Evolutionary conservation across 352 stramenopile species (phyloP), one percentile per base, ranked within the genome.

Genomic region (Phytophthora ohioensis): DNA sequence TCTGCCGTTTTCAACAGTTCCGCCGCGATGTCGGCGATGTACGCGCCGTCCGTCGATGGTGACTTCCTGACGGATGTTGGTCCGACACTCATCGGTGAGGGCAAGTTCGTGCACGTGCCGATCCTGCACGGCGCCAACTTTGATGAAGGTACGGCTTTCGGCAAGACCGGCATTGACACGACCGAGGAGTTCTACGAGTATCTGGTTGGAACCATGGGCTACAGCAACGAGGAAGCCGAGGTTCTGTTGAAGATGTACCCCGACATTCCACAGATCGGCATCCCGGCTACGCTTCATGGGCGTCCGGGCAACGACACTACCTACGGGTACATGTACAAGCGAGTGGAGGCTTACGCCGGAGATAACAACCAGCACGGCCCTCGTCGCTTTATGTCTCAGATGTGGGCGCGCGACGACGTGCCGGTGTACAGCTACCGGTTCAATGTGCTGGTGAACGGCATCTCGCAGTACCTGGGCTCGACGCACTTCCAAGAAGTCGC

Each of bases 391-490:
- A 70, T 74, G 67, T 74, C 72, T 0, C 57, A 76, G 47, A 63
- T 71, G 35, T 79, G 72, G 72, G 45, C 67, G 42, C 60, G 58
- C 13, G 58, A 74, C 30, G 34, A 42, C 39, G 53, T 76, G 0
- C 57, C 67, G 30, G 64, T 67, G 38, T 78, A 72, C 66, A 78
- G 55, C 71, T 78, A 78, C 51, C 38, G 51, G 31, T 78, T 78
- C 53, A 68, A 75, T 41, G 71, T 78, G 39, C 36, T 71, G 27
- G 41, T 57, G 8, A 53, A 49, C 36, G 70, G 70, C 0, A 54
- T 57, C 7, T 61, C 54, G 4, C 60, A 70, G 21, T 71, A 66
- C 32, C 45, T 65, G 9, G 66, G 71, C 5, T 67, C 60, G 15
- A 67, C 59, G 32, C 71, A 78, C 61, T 74, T 74, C 48, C 32